Conservation (phyloP, 148 eudicot genomes). For the Cornus kousa region DNA sequence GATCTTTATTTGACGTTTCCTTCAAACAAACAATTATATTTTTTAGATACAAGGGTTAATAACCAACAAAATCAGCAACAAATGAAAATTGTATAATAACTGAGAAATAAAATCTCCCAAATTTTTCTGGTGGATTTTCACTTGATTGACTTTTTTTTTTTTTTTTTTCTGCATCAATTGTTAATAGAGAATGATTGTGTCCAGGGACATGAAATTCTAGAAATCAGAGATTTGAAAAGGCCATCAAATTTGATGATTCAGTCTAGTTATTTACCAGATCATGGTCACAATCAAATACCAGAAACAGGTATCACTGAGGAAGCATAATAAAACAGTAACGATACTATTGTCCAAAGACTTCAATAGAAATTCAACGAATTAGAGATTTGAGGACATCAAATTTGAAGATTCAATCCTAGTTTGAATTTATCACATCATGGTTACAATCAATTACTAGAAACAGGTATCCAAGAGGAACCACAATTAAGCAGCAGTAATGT, state of each 20-base stretch:
- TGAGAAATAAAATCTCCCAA: not conserved
- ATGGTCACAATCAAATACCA: not conserved
- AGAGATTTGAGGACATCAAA: too few species aligned
- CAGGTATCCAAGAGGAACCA: not conserved
- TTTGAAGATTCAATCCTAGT: too few species aligned
- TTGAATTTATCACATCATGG: too few species aligned
- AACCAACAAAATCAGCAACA: not conserved
- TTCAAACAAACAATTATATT: conserved; percentile 31
- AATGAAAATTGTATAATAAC: not conserved
- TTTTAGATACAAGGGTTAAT: conserved; percentile 2
- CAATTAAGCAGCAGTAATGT: not conserved
- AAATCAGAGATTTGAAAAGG: not conserved
- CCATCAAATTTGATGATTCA: not conserved
- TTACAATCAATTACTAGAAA: not conserved
- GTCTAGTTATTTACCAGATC: not conserved
- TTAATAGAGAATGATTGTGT: not conserved
- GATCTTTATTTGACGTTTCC: conserved; percentile 95
- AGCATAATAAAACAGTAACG: too few species aligned
- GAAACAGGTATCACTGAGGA: too few species aligned
- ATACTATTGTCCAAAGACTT: too few species aligned
- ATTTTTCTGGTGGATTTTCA: too few species aligned
- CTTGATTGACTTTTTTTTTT: too few species aligned
- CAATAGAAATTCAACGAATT: too few species aligned
- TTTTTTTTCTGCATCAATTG: not conserved
- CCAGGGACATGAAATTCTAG: not conserved